phyloP scores from a whole-genome alignment of 495 filamentous ascomycete species.

The Podospora bellae-mahoneyi region DNA sequence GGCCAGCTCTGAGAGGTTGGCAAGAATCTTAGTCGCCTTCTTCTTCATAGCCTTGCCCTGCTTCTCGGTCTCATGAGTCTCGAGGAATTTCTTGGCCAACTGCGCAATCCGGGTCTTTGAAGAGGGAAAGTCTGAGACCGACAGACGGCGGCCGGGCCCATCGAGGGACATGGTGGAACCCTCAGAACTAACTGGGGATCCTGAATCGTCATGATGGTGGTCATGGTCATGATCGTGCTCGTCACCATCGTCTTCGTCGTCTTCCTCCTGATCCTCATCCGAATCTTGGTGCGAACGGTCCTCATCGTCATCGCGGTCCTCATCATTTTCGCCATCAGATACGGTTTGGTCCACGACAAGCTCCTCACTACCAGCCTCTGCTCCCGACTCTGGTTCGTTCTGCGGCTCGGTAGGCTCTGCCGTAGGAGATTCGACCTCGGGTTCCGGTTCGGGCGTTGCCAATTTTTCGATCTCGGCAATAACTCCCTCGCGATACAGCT shows the following conservation, averaged over 20 bases:
- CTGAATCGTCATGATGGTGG: constrained; percentile 59
- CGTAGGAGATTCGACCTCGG: constrained; percentile 23
- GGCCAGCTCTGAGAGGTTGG: constrained; percentile 67
- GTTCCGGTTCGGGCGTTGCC: constrained; percentile 44
- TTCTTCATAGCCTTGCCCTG: constrained; percentile 65
- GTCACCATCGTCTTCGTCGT: constrained; percentile 57
- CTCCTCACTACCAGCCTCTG: constrained; percentile 17
- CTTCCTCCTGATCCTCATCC: constrained; percentile 53
- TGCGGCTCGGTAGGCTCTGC: neutral
- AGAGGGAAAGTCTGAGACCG: constrained; percentile 51
- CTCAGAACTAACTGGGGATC: constrained; percentile 63
- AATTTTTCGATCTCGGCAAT: constrained; percentile 87
- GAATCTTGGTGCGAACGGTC: constrained; percentile 29
- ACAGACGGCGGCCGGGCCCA: constrained; percentile 42
- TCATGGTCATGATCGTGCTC: constrained; percentile 44
- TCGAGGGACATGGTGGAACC: constrained; percentile 57
- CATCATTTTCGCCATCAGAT: constrained; percentile 33
- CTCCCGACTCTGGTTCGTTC: constrained; percentile 33
- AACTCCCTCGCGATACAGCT: constrained; percentile 96
- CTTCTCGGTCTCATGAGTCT: constrained; percentile 73
- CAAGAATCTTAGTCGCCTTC: constrained; percentile 72
- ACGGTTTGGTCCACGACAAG: constrained; percentile 28
- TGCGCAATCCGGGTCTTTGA: constrained; percentile 71
- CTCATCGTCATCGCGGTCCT: constrained; percentile 45
- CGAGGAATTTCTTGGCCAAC: constrained; percentile 76